Conservation (phyloP, 371 early-diverging fungal genomes). For the Chytridium lagenaria region DNA sequence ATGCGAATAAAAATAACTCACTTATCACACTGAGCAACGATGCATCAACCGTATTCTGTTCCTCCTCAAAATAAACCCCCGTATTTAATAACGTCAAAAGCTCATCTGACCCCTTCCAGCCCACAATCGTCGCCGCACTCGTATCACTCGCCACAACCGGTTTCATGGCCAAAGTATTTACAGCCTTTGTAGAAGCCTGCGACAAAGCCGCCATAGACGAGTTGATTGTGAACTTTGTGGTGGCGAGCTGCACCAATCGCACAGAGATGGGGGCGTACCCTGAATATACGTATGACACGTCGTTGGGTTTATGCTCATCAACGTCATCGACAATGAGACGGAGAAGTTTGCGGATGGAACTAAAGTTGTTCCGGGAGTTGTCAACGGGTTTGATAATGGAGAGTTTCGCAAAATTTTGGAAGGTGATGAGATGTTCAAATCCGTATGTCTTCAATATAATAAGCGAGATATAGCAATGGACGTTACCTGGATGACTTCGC, state of each 20-base stretch:
- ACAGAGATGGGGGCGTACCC: conserved; percentile 93
- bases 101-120: conserved; percentile 91
- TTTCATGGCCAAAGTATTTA: conserved; percentile 11
- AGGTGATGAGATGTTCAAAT: conserved; percentile 81
- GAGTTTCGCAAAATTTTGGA: conserved; percentile 73
- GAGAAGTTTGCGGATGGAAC: conserved; percentile 66
- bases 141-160: neutral
- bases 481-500: conserved; percentile 78
- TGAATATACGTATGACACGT: conserved; percentile 90
- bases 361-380: conserved; percentile 44
- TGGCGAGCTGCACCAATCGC: conserved; percentile 85
- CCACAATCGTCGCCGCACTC: conserved; percentile 35
- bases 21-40: neutral
- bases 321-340: conserved; percentile 84
- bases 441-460: conserved; percentile 73
- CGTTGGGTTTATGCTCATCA: conserved; percentile 83
- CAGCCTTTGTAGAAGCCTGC: conserved; percentile 24
- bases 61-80: neutral
- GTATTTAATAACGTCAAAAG: conserved; percentile 70
- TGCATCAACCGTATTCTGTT: neutral
- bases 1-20: conserved; percentile 76
- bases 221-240: conserved; percentile 16
- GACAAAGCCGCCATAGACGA: conserved; percentile 37
- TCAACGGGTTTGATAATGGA: conserved; percentile 67
- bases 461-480: neutral